phyloP scores from a whole-genome alignment of 78 protist genomes.

The Emiliania huxleyi region DNA sequence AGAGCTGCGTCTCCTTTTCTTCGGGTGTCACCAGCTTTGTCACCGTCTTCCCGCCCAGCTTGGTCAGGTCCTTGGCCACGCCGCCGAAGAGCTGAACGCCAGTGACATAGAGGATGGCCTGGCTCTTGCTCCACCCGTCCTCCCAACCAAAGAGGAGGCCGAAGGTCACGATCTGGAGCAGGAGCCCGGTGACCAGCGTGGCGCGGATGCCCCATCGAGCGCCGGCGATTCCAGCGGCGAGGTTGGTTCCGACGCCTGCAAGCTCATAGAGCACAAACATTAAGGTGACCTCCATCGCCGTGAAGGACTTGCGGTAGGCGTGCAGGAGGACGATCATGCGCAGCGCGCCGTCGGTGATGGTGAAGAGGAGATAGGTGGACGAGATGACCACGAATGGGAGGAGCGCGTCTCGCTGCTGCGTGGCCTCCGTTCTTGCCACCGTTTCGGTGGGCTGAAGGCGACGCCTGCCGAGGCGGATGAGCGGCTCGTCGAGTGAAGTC shows the following conservation, averaged over 20 bases:
- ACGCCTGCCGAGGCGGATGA: too few relatives aligned
- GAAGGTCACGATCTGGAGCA: background rate
- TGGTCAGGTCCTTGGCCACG: conserved; percentile 56
- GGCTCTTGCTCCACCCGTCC: background rate
- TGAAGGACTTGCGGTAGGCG: background rate
- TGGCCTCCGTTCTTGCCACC: too few relatives aligned
- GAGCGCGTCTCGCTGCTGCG: background rate
- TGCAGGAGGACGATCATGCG: conserved; percentile 52
- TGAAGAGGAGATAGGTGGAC: conserved; percentile 35
- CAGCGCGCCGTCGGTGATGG: conserved; percentile 56
- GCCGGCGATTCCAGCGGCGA: conserved; percentile 47
- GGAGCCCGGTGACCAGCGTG: conserved; percentile 20
- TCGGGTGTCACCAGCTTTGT: conserved; percentile 54
- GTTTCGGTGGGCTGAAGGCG: too few relatives aligned
- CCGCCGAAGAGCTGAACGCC: conserved; percentile 31
- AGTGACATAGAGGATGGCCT: background rate
- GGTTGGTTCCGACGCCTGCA: conserved; percentile 53
- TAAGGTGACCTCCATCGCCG: conserved; percentile 29
- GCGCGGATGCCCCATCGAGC: conserved; percentile 29
- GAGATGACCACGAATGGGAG: conserved; percentile 33
- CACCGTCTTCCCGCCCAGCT: conserved; percentile 55
- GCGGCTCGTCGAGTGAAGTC: too few relatives aligned
- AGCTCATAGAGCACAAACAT: conserved; percentile 58
- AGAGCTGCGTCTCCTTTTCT: conserved; percentile 9
- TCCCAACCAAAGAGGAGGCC: conserved; percentile 42